Evolutionary conservation across 495 filamentous ascomycete genomes (phyloP), one percentile per base, ranked within the genome.

Genomic region (Neurospora sp.): DNA sequence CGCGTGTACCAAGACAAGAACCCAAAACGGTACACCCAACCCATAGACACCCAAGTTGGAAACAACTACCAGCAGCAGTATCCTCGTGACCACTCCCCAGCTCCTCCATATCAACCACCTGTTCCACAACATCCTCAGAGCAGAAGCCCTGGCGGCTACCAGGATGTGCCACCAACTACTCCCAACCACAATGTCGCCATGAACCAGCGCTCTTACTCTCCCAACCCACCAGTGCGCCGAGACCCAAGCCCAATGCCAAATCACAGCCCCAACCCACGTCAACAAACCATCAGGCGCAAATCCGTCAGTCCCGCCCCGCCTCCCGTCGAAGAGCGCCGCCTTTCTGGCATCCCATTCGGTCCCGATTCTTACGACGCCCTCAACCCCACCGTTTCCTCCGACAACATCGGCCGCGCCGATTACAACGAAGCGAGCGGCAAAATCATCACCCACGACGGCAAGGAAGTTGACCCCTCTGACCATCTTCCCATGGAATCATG

Each of bases 381-480:
- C 78, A 94, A 95, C 76, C 92, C 92, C 31, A 78, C 72, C 6
- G 75, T 86, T 0, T 76, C 81, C 2, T 79, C 84, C 4, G 75
- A 80, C 11, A 81, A 75, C 7, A 73, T 76, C n/a, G 71, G 74
- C 4, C 71, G 76, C n/a, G 71, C 76, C 4, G 82, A 84, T 70
- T 86, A 82, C 70, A 78, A 80, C 48, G 85, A 87, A 66, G 81
- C 81, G 2, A 82, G 82, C 24, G 86, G 85, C 28, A 89, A 90
- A 76, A 94, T 98, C 70, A 91, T 93, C 71, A 93, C 91, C 0
- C 90, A 92, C 72, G 90, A 96, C 80, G 96, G 96, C 17, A 88
- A 92, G 39, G 91, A 94, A 72, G 90, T 98, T 73, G 96, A 98
- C 79, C 95, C 93, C 1, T 94, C 92, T 3, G 96, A 99, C 80